phyloP scores from a whole-genome alignment of 495 filamentous ascomycete species.

The Achaetomiella virescens region DNA sequence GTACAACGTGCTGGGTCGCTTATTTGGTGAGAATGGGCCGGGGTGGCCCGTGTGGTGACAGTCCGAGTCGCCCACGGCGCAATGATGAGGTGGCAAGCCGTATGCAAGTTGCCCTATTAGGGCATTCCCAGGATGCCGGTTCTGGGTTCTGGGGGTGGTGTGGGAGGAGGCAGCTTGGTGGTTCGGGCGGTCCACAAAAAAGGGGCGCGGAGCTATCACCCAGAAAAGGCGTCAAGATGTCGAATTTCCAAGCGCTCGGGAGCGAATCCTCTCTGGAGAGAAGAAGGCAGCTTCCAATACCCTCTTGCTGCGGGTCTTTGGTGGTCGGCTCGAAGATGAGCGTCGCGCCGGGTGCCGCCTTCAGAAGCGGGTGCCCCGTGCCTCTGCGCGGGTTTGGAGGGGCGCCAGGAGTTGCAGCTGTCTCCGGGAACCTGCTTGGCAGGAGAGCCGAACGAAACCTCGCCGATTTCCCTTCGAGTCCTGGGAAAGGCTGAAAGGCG shows the following conservation, averaged over 20 bases:
- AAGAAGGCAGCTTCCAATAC: background rate
- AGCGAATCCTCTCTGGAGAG: background rate
- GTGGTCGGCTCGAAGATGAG: background rate
- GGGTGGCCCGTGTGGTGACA: slow-evolving; percentile 30
- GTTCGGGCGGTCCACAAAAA: slow-evolving; percentile 16
- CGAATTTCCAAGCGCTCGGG: background rate
- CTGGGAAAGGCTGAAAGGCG: too few relatives aligned
- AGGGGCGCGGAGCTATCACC: background rate
- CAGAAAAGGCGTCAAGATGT: background rate
- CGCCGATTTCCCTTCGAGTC: too few relatives aligned
- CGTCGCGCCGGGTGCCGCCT: slow-evolving; percentile 2
- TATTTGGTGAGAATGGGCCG: slow-evolving; percentile 25
- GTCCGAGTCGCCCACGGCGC: slow-evolving; percentile 28
- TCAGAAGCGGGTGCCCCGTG: too few relatives aligned
- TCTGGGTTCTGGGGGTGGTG: slow-evolving; percentile 18
- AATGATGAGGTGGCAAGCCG: slow-evolving; percentile 32
- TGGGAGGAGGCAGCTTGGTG: background rate
- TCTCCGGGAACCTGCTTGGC: slow-evolving; percentile 10
- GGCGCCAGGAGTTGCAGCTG: slow-evolving; percentile 5
- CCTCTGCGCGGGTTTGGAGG: too few relatives aligned
- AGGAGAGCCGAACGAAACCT: slow-evolving; percentile 2
- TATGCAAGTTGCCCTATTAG: slow-evolving; percentile 33
- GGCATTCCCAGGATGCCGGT: slow-evolving; percentile 22
- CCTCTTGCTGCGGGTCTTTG: background rate
- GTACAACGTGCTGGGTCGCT: slow-evolving; percentile 22